Evolutionary conservation across 148 eudicot species (phyloP).

Genomic region (Rhododendron williamsianum): DNA sequence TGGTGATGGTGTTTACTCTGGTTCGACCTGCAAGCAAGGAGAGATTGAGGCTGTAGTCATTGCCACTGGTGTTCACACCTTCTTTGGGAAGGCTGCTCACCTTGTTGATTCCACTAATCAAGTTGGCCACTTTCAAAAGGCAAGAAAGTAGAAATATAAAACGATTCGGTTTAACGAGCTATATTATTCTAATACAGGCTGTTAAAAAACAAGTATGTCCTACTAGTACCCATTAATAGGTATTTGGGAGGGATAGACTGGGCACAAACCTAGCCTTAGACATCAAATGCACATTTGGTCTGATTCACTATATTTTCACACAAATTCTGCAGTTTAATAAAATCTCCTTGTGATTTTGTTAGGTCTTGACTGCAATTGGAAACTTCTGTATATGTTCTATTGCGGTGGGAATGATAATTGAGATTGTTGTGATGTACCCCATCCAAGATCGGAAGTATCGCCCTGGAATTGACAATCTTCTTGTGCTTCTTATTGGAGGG

Average conservation of each 20-base stretch:
- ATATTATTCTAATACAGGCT: not conserved
- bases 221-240: not conserved
- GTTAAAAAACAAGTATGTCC: not conserved
- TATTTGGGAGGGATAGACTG: not conserved
- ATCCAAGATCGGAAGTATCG: conserved; percentile 87
- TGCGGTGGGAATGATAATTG: conserved; percentile 91
- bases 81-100: conserved; percentile 98
- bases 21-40: conserved; percentile 98
- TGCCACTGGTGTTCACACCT: conserved; percentile 98
- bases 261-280: not conserved
- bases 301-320: not conserved
- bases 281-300: not conserved
- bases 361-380: conserved; percentile 98
- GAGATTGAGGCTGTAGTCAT: conserved; percentile 95
- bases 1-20: conserved; percentile 95
- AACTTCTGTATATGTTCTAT: conserved; percentile 97
- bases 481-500: conserved; percentile 98
- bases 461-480: conserved; percentile 97
- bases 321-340: not conserved
- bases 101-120: conserved; percentile 93
- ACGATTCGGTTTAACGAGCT: not conserved
- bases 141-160: conserved; percentile 17
- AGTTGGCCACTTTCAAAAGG: conserved; percentile 99
- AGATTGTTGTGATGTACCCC: conserved; percentile 92
- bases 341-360: conserved; percentile 3